phyloP scores from a whole-genome alignment of 495 filamentous ascomycete species.

The Tuber magnatum region DNA sequence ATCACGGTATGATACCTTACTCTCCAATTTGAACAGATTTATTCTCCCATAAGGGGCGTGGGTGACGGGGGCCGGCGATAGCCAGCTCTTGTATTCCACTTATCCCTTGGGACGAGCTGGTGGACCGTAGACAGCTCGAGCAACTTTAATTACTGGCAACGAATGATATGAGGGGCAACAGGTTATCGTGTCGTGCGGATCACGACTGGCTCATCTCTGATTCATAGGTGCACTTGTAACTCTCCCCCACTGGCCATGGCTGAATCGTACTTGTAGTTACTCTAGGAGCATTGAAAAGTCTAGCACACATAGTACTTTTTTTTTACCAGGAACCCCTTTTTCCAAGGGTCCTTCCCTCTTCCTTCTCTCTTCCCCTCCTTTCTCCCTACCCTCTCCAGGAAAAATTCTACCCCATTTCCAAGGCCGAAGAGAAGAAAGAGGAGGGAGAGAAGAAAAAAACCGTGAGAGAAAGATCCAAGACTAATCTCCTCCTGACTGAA shows the following conservation, averaged over 20 bases:
- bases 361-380: not conserved
- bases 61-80: not conserved
- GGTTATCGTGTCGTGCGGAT: not conserved
- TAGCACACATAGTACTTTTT: not conserved
- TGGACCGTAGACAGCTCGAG: not conserved
- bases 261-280: slow-evolving; percentile 5
- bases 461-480: not conserved
- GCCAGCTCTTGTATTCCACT: not conserved
- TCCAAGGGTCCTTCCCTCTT: not conserved
- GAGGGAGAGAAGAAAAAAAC: not conserved
- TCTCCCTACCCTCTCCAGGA: not conserved
- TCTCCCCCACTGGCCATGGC: not conserved
- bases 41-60: not conserved
- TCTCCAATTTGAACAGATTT: not conserved
- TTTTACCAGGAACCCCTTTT: slow-evolving; percentile 4
- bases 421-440: not conserved
- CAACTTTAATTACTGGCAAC: not conserved
- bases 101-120: not conserved
- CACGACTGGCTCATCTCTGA: not conserved
- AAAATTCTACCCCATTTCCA: not conserved
- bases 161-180: not conserved
- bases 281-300: not conserved
- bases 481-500: not conserved
- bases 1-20: not conserved
- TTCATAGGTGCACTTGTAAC: not conserved